Evolutionary conservation across 2,329 filamentous ascomycete species (phyloP), one percentile per base, ranked within the genome.

Genomic region (Metarhizium humberi): DNA sequence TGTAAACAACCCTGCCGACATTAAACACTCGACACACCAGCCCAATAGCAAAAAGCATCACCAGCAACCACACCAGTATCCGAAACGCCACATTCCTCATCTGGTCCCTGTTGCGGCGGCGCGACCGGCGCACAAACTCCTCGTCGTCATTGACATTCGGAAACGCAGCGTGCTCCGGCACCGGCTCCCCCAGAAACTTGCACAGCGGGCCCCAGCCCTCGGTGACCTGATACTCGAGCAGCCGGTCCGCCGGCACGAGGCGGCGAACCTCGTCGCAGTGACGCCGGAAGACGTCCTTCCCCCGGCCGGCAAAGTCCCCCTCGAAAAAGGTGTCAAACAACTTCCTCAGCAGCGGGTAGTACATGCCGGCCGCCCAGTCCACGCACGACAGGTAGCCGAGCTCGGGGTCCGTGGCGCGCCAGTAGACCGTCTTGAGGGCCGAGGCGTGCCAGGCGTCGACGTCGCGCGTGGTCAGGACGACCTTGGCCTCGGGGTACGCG

Each of bases 401-500:
- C 70, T 86, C 82, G 4, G 76, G 78, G 66, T 87, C 84, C 29
- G 78, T 85, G 52, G 78, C 82, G 53, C 84, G 80, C 84, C 83
- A 86, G 73, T 80, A 80, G 36, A 86, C 82, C 6, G 84, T 87
- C 70, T 82, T 83, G 78, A 85, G 80, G 20, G 82, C 83, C 48
- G 81, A 83, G 14, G 72, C 71, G 64, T 77, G 71, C 75, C 85
- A 88, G 45, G 80, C 79, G 66, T 87, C 76, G 42, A 87, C 80
- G 56, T 87, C 82, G 49, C 85, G 79, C 56, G 78, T 84, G 14
- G 83, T 86, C 59, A 89, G 73, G 51, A 90, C 78, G 54, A 88
- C 80, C 69, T 88, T 88, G 56, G 86, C 86, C 55, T 88, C 82
- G 1, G 86, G 86, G 66, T 88, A 89, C 16, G 84, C 82, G 64